Evolutionary conservation across 371 early-diverging fungal species (phyloP), one percentile per base, ranked within the genome.

Genomic region (Mortierella sp.): DNA sequence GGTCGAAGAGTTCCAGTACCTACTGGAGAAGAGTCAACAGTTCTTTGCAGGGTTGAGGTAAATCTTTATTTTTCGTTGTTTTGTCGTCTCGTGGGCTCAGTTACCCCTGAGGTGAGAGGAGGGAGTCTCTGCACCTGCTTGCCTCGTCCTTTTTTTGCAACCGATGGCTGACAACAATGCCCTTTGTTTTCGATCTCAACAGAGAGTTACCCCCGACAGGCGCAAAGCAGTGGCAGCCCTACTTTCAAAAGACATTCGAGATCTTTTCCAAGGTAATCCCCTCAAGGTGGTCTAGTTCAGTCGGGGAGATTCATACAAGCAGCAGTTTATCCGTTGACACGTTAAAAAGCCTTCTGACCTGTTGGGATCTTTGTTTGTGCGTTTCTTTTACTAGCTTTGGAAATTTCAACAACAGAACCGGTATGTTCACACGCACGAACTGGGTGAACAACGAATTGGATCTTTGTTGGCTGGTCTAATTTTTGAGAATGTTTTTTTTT

Each of bases 171-270:
- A 47, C 50, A 34, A 67, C 10, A 1, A 29, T n/a, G n/a, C 24
- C 16, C 24, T 58, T 4, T 24, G 24, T 11, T 13, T 47, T 45
- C n/a, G 1, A 58, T 53, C 14, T 43, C 10, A 29, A 24, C 63
- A 68, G 94, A 81, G 95, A 95, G 65, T 79, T 95, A 40, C 93
- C 96, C 10, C 93, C 94, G 8, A 91, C 93, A 1, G 94, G 95
- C 70, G 91, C 93, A 80, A 90, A 92, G 66, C 94, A 94, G 76
- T 95, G 95, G 96, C 90, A 91, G 81, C 91, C 91, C 2, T 96
- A 97, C 87, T 99, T 99, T 76, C 97, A 98, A 87, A 91, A 96
- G 68, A 97, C 98, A 5, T 98, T 99, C 85, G 98, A 97, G 86
- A 95, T 98, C 2, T 98, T 96, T 85, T 96, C 98, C 47, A 96